phyloP scores from a whole-genome alignment of 2,329 filamentous ascomycete genomes.

The Epichloe glyceriae region DNA sequence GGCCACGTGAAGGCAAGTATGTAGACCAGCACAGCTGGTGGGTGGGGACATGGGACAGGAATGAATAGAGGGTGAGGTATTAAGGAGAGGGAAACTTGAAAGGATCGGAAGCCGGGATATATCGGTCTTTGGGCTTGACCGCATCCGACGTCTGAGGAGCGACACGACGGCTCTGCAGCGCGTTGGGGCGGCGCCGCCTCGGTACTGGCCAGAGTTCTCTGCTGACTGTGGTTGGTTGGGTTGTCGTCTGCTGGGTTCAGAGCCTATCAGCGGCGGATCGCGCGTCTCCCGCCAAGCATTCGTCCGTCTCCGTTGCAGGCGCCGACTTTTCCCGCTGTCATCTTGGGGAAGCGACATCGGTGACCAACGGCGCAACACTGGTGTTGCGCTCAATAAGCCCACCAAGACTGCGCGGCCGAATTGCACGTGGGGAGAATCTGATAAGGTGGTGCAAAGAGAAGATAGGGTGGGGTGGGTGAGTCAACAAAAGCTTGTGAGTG shows the following conservation, averaged over 20 bases:
- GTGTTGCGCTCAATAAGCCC: too few relatives aligned
- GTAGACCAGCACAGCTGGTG: constrained; percentile 3
- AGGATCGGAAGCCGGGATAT: not conserved
- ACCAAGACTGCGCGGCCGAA: not conserved
- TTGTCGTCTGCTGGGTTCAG: not conserved
- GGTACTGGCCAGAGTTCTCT: not conserved
- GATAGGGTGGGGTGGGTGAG: not conserved
- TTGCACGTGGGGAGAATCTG: not conserved
- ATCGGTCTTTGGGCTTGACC: not conserved
- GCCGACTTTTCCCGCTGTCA: constrained; percentile 2
- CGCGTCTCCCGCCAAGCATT: not conserved
- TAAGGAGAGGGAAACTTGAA: not conserved
- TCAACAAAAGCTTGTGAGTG: not conserved
- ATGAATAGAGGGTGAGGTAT: not conserved
- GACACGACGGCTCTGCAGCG: not conserved
- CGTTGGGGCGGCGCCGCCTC: constrained; percentile 3
- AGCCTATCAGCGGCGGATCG: not conserved
- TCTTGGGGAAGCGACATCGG: constrained; percentile 1
- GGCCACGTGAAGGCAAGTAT: not conserved
- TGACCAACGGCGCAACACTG: too few relatives aligned
- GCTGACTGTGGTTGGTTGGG: constrained; percentile 1
- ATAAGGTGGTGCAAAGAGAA: not conserved
- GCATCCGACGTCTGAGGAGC: not conserved
- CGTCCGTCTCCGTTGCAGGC: not conserved
- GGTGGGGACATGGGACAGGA: not conserved